A percentile compares a stretch with the other conserved stretches of the same genome.
Evolutionary conservation across 768 basidiomycete genomes (phyloP).

Genomic region (Phallus indusiatus): DNA sequence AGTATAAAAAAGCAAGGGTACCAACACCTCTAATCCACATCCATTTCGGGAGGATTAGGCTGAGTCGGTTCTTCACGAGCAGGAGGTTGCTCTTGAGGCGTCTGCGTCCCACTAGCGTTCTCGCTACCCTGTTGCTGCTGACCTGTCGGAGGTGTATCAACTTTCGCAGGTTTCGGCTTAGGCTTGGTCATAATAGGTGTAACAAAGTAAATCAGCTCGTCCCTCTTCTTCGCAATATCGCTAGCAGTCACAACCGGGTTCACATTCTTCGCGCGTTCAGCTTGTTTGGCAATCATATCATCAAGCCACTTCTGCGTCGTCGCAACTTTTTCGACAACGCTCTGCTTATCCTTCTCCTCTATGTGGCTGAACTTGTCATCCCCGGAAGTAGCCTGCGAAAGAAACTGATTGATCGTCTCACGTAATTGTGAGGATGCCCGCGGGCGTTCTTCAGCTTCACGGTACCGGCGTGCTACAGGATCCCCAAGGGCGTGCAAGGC

Average conservation of each 20-base stretch:
- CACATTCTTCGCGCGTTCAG: slow-evolving; percentile 81
- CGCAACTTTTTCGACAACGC: slow-evolving; percentile 82
- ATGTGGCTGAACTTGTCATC: slow-evolving; percentile 91
- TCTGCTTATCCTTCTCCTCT: slow-evolving; percentile 77
- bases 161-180: slow-evolving; percentile 75
- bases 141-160: slow-evolving; percentile 40
- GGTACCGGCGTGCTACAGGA: slow-evolving; percentile 75
- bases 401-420: slow-evolving; percentile 81
- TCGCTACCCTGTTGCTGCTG: background rate
- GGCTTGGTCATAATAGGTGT: slow-evolving; percentile 85
- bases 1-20: background rate
- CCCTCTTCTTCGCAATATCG: slow-evolving; percentile 85
- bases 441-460: slow-evolving; percentile 75
- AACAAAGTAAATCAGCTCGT: slow-evolving; percentile 86
- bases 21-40: slow-evolving; percentile 54
- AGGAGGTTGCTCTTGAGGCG: slow-evolving; percentile 33
- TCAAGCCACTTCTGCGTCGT: slow-evolving; percentile 93
- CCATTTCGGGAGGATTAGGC: slow-evolving; percentile 67
- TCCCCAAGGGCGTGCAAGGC: slow-evolving; percentile 78
- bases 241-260: slow-evolving; percentile 73
- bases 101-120: slow-evolving; percentile 47
- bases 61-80: slow-evolving; percentile 25
- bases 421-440: slow-evolving; percentile 65
- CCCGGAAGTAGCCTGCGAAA: slow-evolving; percentile 66
- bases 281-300: slow-evolving; percentile 80